Evolutionary conservation across 208 protist species (phyloP), one percentile per base, ranked within the genome.

Genomic region (Trypanosoma scelopori): DNA sequence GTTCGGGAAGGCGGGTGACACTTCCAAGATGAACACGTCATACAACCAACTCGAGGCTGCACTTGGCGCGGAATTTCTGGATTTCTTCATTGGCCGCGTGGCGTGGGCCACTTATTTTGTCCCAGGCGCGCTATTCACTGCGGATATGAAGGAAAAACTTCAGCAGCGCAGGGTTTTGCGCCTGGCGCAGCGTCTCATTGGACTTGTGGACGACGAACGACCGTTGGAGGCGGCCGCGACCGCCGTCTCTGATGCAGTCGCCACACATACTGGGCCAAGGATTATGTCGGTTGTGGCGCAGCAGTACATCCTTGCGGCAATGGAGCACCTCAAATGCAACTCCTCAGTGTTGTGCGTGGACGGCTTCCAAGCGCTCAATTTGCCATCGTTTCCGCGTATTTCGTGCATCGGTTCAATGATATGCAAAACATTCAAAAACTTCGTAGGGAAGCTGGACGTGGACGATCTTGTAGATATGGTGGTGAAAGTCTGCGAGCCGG

Each of bases 281-380:
- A 37, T 87, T 27, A 72, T 90, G 27, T 53, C 53, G 16, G 64
- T 79, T 55, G 78, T 90, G 68, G 80, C 81, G 18, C 53, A 84
- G 59, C 60, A 84, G 67, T 90, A 87, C 52, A 49, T 55, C 43
- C 42, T 68, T 27, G 74, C 71, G 12, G 72, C 78, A 0, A 77
- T 78, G 3, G 81, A 90, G 65, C 59, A 78, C 28, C 65, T 84
- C 25, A 49, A 65, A 35, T 57, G 46, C 13, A 78, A 53, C 55
- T 27, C 11, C 11, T 73, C 71, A 63, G 32, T 67, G 37, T 70
- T 75, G 0, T 74, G 87, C 55, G 32, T 90, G 63, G 81, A 87
- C 50, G 75, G 71, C 52, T 83, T 84, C 58, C 65, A 51, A 27
- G 71, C 80, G 32, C 9, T 37, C 9, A 11, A 7, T 79, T 69